phyloP scores from a whole-genome alignment of 2,329 filamentous ascomycete genomes.

The Colletotrichum incanum region DNA sequence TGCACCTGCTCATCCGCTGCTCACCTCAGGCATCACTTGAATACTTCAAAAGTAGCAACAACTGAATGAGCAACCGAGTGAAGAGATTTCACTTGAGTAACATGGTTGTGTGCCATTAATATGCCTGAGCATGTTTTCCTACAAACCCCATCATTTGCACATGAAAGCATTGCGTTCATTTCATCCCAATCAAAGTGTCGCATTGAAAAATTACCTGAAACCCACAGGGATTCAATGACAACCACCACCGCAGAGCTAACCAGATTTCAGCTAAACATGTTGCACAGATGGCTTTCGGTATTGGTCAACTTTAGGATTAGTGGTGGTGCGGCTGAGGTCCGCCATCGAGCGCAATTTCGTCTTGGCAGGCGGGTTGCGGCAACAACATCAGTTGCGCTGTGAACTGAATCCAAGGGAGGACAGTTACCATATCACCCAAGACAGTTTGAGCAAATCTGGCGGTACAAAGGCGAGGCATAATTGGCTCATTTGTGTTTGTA shows the following conservation, averaged over 20 bases:
- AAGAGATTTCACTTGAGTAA: no score
- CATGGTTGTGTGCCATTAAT: no score
- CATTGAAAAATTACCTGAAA: background rate
- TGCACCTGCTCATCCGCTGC: no score
- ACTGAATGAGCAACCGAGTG: no score
- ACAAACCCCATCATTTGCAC: background rate
- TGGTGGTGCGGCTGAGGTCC: constrained; percentile 5
- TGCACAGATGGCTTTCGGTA: background rate
- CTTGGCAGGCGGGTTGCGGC: constrained; percentile 2
- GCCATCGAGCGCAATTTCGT: background rate
- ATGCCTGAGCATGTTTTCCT: background rate
- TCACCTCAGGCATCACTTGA: no score
- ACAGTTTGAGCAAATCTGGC: background rate
- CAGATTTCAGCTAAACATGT: background rate
- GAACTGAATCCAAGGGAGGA: background rate
- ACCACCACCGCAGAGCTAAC: background rate
- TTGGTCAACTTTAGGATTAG: constrained; percentile 6
- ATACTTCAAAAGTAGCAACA: no score
- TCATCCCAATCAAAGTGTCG: background rate
- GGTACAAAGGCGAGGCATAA: background rate
- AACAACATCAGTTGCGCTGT: background rate
- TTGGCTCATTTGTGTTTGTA: no score
- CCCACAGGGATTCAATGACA: background rate
- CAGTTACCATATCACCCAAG: background rate
- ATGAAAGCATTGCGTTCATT: background rate